Base-by-base conservation (phyloP, 2,329 filamentous ascomycete genomes). In the Sporothrix protearum region DNA sequence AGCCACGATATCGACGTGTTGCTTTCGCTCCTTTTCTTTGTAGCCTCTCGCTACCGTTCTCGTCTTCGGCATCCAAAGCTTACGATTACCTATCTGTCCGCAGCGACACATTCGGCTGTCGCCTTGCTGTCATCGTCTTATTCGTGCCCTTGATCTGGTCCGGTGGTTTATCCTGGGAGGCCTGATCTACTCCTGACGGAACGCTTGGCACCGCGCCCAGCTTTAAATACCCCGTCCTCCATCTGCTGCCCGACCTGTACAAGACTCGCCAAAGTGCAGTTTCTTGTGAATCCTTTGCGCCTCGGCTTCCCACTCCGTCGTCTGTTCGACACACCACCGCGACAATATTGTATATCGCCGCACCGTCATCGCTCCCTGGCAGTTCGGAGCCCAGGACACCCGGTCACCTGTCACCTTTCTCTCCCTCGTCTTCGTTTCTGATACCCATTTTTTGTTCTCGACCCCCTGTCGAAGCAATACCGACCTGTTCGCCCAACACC, bases 221-320 rank as follows among this genome's bases (percentile, higher is more conserved):
- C 66, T 55, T 68, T n/a, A 68, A 55, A 68, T 68, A 68, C 49
- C 30, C 22, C 33, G 66, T 55, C 49, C 49, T 28, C 30, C 12
- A 28, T 68, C 33, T 9, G 14, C 14, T 36, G 30, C n/a, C 30
- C 19, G 12, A 14, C 10, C 30, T 55, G 9, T 28, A 33, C 33
- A n/a, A 42, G 33, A 53, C 36, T 45, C n/a, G 9, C 25, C 16
- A 39, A 42, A 28, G 36, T 42, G 36, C 45, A 22, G 19, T 14
- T 42, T 42, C 25, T 6, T 6, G 30, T 68, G 12, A 49, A 36
- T 55, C 66, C 49, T 68, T 22, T 30, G 28, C 47, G 28, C 47
- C 45, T 47, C 61, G 47, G 19, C 45, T 47, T 14, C 28, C 63
- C 45, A 61, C 55, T 39, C 55, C 28, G 53, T 33, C 28, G 9